phyloP scores from a whole-genome alignment of 148 eudicot genomes.

The Amaranthus palmeri region DNA sequence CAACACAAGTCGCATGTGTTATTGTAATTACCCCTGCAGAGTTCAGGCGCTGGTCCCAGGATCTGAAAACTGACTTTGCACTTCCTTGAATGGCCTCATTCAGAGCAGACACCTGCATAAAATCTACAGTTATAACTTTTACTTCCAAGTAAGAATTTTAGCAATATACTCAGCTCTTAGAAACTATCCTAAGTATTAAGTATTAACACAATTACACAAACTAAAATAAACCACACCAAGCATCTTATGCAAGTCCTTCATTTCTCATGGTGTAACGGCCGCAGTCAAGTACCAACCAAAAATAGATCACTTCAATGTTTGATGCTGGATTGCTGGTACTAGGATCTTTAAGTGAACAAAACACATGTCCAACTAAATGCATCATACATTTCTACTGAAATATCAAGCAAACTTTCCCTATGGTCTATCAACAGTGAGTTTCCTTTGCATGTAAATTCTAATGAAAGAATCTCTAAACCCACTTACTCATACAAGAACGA shows the following conservation, averaged over 20 bases:
- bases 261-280: neutral
- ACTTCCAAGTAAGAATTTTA: neutral
- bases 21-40: conserved; percentile 51
- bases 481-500: neutral
- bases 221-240: neutral
- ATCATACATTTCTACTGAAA: no score
- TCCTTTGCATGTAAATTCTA: neutral
- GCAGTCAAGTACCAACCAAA: neutral
- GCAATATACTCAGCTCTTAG: neutral
- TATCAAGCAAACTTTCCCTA: no score
- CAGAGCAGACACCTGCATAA: conserved; percentile 71
- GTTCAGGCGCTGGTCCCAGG: conserved; percentile 91
- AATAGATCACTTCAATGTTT: neutral
- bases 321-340: neutral
- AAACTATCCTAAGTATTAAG: neutral
- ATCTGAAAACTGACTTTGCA: conserved; percentile 79
- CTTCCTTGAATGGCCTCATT: conserved; percentile 93
- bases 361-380: neutral
- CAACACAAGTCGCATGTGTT: neutral
- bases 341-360: neutral
- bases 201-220: neutral
- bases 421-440: no score
- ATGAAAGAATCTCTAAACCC: neutral
- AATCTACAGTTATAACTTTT: neutral
- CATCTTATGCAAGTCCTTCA: neutral